These are phyloP conservation scores for Septoria petroselini DNA, from an alignment of 2,329 filamentous ascomycete genomes.

Conservation along the genomic window DNA sequence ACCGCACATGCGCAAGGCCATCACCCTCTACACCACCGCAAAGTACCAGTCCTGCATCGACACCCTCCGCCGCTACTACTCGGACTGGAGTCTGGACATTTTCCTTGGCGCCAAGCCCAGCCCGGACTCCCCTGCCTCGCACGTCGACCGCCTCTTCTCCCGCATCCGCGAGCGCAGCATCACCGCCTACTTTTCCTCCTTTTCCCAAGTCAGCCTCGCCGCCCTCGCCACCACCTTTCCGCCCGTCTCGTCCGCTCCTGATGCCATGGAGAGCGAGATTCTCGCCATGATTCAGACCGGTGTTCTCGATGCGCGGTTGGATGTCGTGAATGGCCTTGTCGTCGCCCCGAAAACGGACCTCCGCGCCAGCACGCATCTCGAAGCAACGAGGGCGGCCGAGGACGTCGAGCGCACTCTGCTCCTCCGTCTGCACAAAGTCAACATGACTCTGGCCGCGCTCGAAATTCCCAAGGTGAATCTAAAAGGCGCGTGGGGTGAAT, in stretches of 20 bases:
- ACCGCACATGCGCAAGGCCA: constrained; percentile 87
- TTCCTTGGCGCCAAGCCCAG: constrained; percentile 59
- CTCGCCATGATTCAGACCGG: constrained; percentile 71
- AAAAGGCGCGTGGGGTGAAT: constrained; percentile 15
- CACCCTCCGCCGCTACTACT: constrained; percentile 74
- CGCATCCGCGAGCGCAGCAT: constrained; percentile 87
- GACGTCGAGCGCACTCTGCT: constrained; percentile 72
- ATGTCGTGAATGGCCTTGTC: constrained; percentile 76
- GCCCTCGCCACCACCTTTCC: constrained; percentile 77
- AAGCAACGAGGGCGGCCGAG: constrained; percentile 64
- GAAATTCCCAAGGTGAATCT: constrained; percentile 49
- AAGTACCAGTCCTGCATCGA: constrained; percentile 83
- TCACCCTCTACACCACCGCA: constrained; percentile 83
- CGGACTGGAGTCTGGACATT: constrained; percentile 87
- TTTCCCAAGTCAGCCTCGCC: constrained; percentile 77
- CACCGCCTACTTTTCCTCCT: constrained; percentile 86
- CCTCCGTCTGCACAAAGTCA: constrained; percentile 73
- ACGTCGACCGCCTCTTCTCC: constrained; percentile 67
- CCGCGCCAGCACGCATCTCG: constrained; percentile 66
- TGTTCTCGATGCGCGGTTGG: constrained; percentile 73
- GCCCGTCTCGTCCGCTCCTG: constrained; percentile 23
- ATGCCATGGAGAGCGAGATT: constrained; percentile 70
- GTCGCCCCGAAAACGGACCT: constrained; percentile 66
- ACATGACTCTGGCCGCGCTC: constrained; percentile 69
- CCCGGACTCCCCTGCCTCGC: constrained; percentile 37